Evolutionary conservation across 2,329 filamentous ascomycete genomes (phyloP).

Genomic region (Trichocomaceae sp.): DNA sequence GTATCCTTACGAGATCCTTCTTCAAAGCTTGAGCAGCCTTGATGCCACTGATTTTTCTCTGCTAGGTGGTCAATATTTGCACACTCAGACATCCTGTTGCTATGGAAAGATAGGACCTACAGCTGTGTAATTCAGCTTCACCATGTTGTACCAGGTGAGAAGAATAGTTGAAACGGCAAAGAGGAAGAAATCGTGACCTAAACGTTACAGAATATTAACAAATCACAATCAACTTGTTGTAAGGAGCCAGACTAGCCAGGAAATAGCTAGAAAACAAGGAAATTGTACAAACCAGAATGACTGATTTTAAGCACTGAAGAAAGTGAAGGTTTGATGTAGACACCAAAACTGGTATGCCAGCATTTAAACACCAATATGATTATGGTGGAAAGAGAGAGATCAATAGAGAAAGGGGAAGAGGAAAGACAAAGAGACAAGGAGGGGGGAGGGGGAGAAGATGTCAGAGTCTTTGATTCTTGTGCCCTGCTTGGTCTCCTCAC

Average conservation of each 20-base stretch:
- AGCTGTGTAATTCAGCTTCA: constrained; percentile 35
- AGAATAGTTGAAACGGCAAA: neutral
- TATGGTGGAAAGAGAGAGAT: neutral
- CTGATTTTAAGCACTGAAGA: neutral
- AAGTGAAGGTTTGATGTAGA: neutral
- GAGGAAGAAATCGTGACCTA: neutral
- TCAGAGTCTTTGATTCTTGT: neutral
- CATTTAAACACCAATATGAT: neutral
- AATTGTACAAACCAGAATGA: neutral
- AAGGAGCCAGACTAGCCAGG: neutral
- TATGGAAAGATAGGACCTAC: constrained; percentile 22
- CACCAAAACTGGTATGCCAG: neutral
- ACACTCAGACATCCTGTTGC: neutral
- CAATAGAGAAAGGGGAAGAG: neutral
- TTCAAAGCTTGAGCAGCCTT: constrained; percentile 42
- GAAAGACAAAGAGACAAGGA: neutral
- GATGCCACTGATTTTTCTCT: constrained; percentile 42
- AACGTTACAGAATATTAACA: neutral
- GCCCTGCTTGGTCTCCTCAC: neutral
- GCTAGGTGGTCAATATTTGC: neutral
- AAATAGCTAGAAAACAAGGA: neutral
- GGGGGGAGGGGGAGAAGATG: neutral
- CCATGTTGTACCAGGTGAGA: constrained; percentile 23
- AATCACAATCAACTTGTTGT: neutral
- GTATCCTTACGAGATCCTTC: constrained; percentile 34